Conservation (phyloP, 2,329 filamentous ascomycete species). For the Trichoderma simmonsii region DNA sequence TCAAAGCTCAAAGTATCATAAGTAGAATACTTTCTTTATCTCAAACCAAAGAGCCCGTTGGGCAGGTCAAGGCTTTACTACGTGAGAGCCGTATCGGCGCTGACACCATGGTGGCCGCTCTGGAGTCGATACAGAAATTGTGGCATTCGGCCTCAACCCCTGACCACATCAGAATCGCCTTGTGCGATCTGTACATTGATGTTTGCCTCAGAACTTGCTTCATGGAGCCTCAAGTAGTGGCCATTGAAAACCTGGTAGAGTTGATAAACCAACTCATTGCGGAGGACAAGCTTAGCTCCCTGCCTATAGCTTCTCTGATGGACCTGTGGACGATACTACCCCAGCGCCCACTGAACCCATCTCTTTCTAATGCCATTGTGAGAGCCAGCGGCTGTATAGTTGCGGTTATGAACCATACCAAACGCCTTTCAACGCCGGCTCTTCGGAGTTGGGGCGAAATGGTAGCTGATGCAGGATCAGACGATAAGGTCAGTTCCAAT, state of each 20-base stretch:
- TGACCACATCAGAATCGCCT: conserved; percentile 28
- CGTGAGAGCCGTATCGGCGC: conserved; percentile 30
- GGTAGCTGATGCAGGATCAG: conserved; percentile 46
- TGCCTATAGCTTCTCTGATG: conserved; percentile 36
- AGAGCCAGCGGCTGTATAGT: conserved; percentile 46
- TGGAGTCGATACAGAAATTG: conserved; percentile 33
- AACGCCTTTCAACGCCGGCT: conserved; percentile 19
- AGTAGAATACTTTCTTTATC: conserved; percentile 37
- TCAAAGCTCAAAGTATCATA: conserved; percentile 38
- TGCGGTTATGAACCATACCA: conserved; percentile 31
- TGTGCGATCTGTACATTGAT: conserved; percentile 44
- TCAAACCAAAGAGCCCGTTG: conserved; percentile 23
- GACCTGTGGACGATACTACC: conserved; percentile 42
- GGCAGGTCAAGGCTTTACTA: conserved; percentile 29
- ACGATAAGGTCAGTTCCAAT: conserved; percentile 42
- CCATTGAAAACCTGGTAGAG: conserved; percentile 46
- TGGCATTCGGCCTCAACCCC: conserved; percentile 30
- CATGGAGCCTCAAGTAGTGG: conserved; percentile 45
- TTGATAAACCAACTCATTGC: conserved; percentile 42
- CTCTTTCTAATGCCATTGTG: conserved; percentile 49
- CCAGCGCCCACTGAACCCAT: conserved; percentile 42
- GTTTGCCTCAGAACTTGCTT: conserved; percentile 38
- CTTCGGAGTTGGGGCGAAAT: conserved; percentile 47
- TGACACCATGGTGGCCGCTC: conserved; percentile 37
- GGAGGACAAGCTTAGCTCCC: conserved; percentile 23